Percentiles rank a stretch among this genome's conserved stretches.
These are phyloP conservation scores for Dorcoceras hygrometricum DNA, from an alignment of 257 asterid genomes.

Conservation along the genomic window DNA sequence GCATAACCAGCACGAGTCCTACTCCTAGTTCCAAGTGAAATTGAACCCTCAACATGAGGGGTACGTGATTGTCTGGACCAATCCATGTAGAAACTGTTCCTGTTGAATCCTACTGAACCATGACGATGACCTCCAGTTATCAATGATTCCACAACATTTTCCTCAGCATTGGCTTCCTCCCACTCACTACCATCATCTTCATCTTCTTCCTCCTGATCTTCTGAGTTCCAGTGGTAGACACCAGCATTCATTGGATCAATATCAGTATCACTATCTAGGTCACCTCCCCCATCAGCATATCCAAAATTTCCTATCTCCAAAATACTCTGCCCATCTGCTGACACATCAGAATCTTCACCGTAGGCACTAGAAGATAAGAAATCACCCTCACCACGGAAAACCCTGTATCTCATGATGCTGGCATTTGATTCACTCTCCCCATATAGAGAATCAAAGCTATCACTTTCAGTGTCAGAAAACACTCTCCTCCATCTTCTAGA, in stretches of 20 bases:
- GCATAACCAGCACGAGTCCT: conserved; percentile 27
- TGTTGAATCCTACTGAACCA: conserved; percentile 26
- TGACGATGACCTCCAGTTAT: conserved; percentile 31
- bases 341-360: conserved; percentile 78
- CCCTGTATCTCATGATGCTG: conserved; percentile 66
- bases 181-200: conserved; percentile 42
- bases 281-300: conserved; percentile 51
- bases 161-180: conserved; percentile 61
- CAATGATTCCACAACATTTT: conserved; percentile 30
- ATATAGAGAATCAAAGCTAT: conserved; percentile 63
- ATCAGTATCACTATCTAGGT: conserved; percentile 65
- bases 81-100: conserved; percentile 28
- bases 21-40: conserved; percentile 30
- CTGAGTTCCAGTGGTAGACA: conserved; percentile 61
- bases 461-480: conserved; percentile 76
- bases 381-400: conserved; percentile 55
- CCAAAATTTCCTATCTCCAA: conserved; percentile 46
- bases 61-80: conserved; percentile 35
- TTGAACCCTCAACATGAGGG: conserved; percentile 38
- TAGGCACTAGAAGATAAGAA: conserved; percentile 47
- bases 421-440: conserved; percentile 74
- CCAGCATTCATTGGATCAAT: conserved; percentile 97
- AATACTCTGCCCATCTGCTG: conserved; percentile 57
- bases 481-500: conserved; percentile 70
- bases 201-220: conserved; percentile 46